Evolutionary conservation across 1,284 basidiomycete genomes (phyloP), one percentile per base, ranked within the genome.

Genomic region (Sphagnurus paluster): DNA sequence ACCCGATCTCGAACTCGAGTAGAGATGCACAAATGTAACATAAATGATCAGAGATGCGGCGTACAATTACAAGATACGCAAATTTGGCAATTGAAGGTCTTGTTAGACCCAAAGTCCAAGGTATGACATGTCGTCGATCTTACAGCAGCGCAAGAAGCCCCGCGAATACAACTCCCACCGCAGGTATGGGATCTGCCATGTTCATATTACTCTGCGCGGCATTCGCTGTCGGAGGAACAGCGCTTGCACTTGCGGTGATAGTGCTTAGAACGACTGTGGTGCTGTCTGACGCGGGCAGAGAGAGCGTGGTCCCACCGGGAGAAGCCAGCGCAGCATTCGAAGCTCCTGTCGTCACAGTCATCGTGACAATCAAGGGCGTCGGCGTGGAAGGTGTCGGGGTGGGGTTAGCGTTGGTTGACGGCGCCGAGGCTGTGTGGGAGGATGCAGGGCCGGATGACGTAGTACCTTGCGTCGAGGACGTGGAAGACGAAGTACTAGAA

Each of bases 211-310:
- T 28, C 3, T 14, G 6, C 3, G 35, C 35, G 29, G 42, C 42
- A 20, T 37, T 38, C 9, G 23, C 23, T 1, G 42, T 44, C 7
- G 42, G 34, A 5, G 10, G 8, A 19, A 24, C 5, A 32, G 9
- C 7, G n/a, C n/a, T n/a, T n/a, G n/a, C n/a, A n/a, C n/a, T n/a
- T 13, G 35, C 25, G 11, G 42, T 44, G 26, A 34, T 34, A 10
- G 42, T 44, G 25, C 42, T 44, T 16, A 44, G 13, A 8, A 44
- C 42, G 25, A 44, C 42, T 10, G 28, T 11, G 26, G 35, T 38
- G 20, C 21, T 34, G 42, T n/a, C 23, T 3, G 34, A 25, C 6
- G 34, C 17, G 4, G 30, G 3, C 5, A 32, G 10, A 9, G 16
- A 13, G 17, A 44, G 34, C 1, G 35, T 37, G 3, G 42, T 44